phyloP scores from a whole-genome alignment of 164 flowering plant genomes.

The Pachysandra terminalis region DNA sequence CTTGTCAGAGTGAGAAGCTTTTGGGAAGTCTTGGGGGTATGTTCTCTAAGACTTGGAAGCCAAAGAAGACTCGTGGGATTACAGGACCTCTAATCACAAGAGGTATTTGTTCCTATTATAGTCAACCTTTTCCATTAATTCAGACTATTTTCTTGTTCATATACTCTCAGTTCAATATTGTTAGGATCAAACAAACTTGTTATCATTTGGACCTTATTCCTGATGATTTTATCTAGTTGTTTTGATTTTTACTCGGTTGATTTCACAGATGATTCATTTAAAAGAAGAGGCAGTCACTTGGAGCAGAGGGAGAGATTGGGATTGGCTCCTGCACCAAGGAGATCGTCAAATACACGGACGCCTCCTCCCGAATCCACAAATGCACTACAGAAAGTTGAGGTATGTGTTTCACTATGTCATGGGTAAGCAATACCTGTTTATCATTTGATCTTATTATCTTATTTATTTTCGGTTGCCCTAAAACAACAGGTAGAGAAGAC shows the following conservation, averaged over 20 bases:
- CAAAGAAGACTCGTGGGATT: constrained; percentile 69
- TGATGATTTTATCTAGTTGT: too few relatives aligned
- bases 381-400: constrained; percentile 85
- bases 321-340: constrained; percentile 37
- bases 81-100: constrained; percentile 56
- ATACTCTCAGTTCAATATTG: neutral
- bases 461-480: too few relatives aligned
- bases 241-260: constrained; percentile 7
- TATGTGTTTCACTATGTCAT: too few relatives aligned
- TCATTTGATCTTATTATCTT: neutral
- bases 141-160: neutral
- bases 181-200: neutral
- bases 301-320: constrained; percentile 79
- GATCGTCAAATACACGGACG: constrained; percentile 29
- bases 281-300: constrained; percentile 30
- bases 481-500: constrained; percentile 65
- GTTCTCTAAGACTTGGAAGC: constrained; percentile 91
- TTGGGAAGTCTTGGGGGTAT: constrained; percentile 91
- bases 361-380: constrained; percentile 49
- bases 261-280: constrained; percentile 48
- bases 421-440: neutral
- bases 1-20: constrained; percentile 40
- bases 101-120: constrained; percentile 30
- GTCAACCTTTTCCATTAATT: neutral
- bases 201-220: neutral